Evolutionary conservation across 1,139 yeast genomes (phyloP).

Genomic region (Barnettozyma hawaiiensis): DNA sequence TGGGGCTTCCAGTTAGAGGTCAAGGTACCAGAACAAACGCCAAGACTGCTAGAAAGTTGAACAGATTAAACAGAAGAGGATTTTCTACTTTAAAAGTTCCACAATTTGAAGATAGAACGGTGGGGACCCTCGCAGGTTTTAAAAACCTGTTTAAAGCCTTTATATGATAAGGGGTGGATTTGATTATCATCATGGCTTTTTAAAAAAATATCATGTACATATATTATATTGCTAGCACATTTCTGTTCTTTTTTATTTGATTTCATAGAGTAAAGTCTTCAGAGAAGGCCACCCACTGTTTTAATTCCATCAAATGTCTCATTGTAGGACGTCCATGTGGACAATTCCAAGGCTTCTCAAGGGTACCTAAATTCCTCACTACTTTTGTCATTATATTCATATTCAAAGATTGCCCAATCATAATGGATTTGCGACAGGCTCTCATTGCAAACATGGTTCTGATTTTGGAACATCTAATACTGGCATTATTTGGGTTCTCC

Average conservation of each 20-base stretch:
- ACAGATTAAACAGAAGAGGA: constrained; percentile 64
- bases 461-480: constrained; percentile 67
- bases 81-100: constrained; percentile 23
- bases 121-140: constrained; percentile 18
- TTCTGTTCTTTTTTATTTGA: no score
- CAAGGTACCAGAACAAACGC: constrained; percentile 92
- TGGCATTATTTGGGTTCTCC: constrained; percentile 35
- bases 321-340: constrained; percentile 98
- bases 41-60: constrained; percentile 79
- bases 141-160: constrained; percentile 21
- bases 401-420: constrained; percentile 78
- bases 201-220: constrained; percentile 5
- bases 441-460: constrained; percentile 86
- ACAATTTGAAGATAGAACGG: neutral
- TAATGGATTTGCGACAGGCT: constrained; percentile 89
- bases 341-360: constrained; percentile 97
- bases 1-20: constrained; percentile 88
- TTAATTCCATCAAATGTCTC: constrained; percentile 73
- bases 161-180: constrained; percentile 4
- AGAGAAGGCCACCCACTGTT: constrained; percentile 40
- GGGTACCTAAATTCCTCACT: constrained; percentile 57
- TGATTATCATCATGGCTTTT: neutral
- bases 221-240: no score
- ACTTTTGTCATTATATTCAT: constrained; percentile 56
- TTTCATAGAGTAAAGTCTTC: constrained; percentile 33